Base-by-base conservation (phyloP, 2,329 filamentous ascomycete genomes). In the Neurospora crassa region DNA sequence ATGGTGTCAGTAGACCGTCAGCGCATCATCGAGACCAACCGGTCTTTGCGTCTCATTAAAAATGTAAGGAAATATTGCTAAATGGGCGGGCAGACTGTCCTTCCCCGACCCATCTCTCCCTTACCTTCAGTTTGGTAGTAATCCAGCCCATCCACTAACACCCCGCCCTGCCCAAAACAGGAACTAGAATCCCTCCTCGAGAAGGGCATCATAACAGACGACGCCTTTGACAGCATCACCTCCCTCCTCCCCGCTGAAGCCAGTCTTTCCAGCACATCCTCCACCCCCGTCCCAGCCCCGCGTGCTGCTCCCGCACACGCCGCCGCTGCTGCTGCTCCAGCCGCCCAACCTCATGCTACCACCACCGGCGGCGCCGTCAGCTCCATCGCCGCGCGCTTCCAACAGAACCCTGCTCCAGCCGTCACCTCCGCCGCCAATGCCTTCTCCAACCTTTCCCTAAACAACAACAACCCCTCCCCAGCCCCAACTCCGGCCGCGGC, bases 131-230 rank as follows among this genome's bases (percentile, higher is more conserved):
- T 40, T 20, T 5, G 40, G 40, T 16, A 43, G 41, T 6, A 7
- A 8, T 40, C 16, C 41, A 42, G 40, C 4, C 41, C 41, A 16
- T 18, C 6, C n/a, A 24, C 73, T 77, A 73, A 79, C 73, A 63
- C 16, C 53, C 53, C 24, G 41, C 68, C 67, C 12, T 42, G n/a
- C n/a, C 20, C 12, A 53, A 53, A 29, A 41, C 76, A 97, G 94
- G 94, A 97, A 84, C 91, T 97, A 73, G 94, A 97, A 81, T 92
- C 90, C 76, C 92, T 98, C 73, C 88, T 93, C 76, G 94, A 97
- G 80, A 89, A 91, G 78, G 90, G 90, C 75, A 86, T 94, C 78
- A 92, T 98, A 79, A 89, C 87, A 74, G 90, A 92, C 72, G 83
- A 89, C 71, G 89, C 91, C 78, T 93, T 94, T 79, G 90, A 92